A percentile compares a stretch with the other conserved stretches of the same genome.
These are phyloP conservation scores for Gaertneriomyces sp. DNA, from an alignment of 192 early-diverging fungal genomes.

Conservation along the genomic window DNA sequence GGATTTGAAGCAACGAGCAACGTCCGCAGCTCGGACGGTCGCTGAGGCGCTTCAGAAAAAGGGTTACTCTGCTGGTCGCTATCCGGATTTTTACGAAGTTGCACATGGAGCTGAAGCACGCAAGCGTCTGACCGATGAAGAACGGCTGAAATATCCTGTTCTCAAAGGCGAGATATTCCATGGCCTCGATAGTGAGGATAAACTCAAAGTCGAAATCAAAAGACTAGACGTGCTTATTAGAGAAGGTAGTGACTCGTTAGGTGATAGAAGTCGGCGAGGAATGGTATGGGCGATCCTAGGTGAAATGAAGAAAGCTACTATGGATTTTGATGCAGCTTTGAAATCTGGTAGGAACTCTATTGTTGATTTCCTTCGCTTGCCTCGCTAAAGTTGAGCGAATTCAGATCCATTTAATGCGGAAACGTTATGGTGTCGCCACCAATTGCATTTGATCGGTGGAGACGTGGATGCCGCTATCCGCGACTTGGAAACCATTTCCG, in stretches of 20 bases:
- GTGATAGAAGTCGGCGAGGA: conserved; percentile 41
- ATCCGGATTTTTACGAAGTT: conserved; percentile 32
- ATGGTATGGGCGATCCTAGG: conserved; percentile 35
- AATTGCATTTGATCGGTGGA: conserved; percentile 40
- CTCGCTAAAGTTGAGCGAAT: not conserved
- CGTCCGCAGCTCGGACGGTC: not conserved
- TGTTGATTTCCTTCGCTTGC: too few relatives aligned
- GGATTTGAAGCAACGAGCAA: not conserved
- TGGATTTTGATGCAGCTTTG: conserved; percentile 47
- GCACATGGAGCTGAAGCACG: conserved; percentile 35
- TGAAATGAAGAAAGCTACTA: conserved; percentile 35
- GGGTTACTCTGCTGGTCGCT: conserved; percentile 8
- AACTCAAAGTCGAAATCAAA: conserved; percentile 33
- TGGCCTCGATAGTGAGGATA: conserved; percentile 25
- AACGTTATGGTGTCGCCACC: conserved; percentile 51
- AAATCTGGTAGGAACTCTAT: conserved; percentile 38
- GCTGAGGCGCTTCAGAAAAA: not conserved
- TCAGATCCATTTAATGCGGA: conserved; percentile 56
- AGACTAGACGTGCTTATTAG: conserved; percentile 38
- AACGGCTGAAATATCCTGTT: conserved; percentile 42
- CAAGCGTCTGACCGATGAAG: conserved; percentile 25
- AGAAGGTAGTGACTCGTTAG: conserved; percentile 34
- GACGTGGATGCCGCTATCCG: conserved; percentile 42
- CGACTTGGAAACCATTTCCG: conserved; percentile 52
- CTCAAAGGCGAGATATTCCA: conserved; percentile 34